Evolutionary conservation across 352 stramenopile species (phyloP), one percentile per base, ranked within the genome.

Genomic region (Pseudoperonospora humuli): DNA sequence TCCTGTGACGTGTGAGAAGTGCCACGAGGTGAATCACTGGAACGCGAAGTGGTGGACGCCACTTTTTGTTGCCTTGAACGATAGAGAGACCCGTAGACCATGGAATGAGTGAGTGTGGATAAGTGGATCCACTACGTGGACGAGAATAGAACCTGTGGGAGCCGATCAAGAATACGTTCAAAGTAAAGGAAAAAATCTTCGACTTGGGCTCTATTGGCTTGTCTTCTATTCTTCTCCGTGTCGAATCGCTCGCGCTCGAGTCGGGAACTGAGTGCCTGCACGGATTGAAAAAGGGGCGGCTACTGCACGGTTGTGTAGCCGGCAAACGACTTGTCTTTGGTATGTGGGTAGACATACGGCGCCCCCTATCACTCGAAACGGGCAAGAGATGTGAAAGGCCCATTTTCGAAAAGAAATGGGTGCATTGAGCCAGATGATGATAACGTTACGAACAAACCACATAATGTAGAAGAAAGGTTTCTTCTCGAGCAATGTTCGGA

Each of bases 21-120:
- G 13, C 36, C 24, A 19, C 20, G 15, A 0, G 43, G 29, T 0
- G 54, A 46, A 1, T 68, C 54, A 23, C 49, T 64, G 5, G 44
- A 24, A 7, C 54, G 45, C 20, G 51, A 54, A 9, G 52, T 31
- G 15, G 45, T 55, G 35, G 44, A 53, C 27, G 49, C 29, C 40
- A 41, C 51, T 35, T 63, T 64, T 49, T 60, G 40, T 40, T 43
- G 42, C 5, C 46, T 39, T 8, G 54, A 54, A 5, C 59, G 54
- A 33, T 68, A 64, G 19, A 68, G 42, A n/a, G 54, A 64, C 6
- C 59, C 59, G 42, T 65, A 65, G 34, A 64, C 59, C 59, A 68
- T 68, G 23, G 28, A n/a, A n/a, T n/a, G n/a, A n/a, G n/a, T n/a
- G n/a, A n/a, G n/a, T n/a, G 40, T 13, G 49, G 34, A 49, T 27